Percentiles rank a stretch among this genome's conserved stretches.
Conservation (phyloP, 2,329 filamentous ascomycete genomes). For the Nemania sp. region DNA sequence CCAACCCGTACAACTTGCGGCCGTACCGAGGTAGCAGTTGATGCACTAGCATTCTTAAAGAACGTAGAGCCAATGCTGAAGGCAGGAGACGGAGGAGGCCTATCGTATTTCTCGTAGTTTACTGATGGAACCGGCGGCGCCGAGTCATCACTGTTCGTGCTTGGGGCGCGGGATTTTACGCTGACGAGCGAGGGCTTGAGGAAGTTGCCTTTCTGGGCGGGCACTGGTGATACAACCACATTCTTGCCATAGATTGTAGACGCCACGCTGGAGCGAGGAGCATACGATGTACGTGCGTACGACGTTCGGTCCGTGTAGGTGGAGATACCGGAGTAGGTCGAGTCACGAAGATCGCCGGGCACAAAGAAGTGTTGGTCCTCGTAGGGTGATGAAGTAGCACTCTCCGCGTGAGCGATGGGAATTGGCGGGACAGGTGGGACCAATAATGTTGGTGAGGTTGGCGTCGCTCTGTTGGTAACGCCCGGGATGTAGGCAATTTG, state of each 20-base stretch:
- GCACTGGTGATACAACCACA: slow-evolving; percentile 78
- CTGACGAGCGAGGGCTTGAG: slow-evolving; percentile 94
- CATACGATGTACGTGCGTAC: slow-evolving; percentile 69
- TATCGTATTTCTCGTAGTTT: slow-evolving; percentile 71
- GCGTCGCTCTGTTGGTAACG: slow-evolving; percentile 90
- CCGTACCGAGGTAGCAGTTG: slow-evolving; percentile 67
- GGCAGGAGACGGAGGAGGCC: slow-evolving; percentile 59
- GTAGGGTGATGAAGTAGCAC: slow-evolving; percentile 66
- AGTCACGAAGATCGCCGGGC: slow-evolving; percentile 89
- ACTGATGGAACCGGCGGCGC: slow-evolving; percentile 80
- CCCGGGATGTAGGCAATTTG: slow-evolving; percentile 99
- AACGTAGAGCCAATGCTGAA: slow-evolving; percentile 78
- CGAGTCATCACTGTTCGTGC: slow-evolving; percentile 62
- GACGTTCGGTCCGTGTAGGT: slow-evolving; percentile 71
- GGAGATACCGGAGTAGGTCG: slow-evolving; percentile 85
- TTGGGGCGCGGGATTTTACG: slow-evolving; percentile 78
- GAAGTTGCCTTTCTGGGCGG: slow-evolving; percentile 87
- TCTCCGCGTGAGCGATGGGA: slow-evolving; percentile 73
- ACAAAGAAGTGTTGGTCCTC: slow-evolving; percentile 94
- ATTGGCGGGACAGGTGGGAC: slow-evolving; percentile 96
- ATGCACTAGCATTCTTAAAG: slow-evolving; percentile 71
- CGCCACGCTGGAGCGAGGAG: slow-evolving; percentile 79
- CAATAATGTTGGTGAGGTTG: slow-evolving; percentile 82
- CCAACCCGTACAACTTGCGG: slow-evolving; percentile 72
- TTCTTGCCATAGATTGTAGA: slow-evolving; percentile 96